phyloP scores from a whole-genome alignment of 495 filamentous ascomycete genomes.

The Lophium mytilinum region DNA sequence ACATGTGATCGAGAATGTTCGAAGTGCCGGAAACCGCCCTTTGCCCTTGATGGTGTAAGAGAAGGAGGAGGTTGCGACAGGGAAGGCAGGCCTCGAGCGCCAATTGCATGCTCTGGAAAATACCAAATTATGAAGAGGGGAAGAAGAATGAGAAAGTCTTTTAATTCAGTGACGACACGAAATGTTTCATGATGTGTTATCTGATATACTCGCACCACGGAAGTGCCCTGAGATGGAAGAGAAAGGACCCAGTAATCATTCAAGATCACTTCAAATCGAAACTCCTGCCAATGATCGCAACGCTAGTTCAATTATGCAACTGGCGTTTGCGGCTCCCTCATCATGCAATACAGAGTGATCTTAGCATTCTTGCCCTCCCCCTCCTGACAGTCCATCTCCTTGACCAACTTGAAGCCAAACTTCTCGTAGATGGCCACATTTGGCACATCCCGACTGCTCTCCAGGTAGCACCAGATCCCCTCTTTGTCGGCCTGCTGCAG shows the following conservation, averaged over 20 bases:
- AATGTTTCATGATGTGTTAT: not conserved
- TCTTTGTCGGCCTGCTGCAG: conserved; percentile 51
- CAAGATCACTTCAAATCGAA: not conserved
- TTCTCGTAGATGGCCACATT: conserved; percentile 59
- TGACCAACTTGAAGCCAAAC: conserved; percentile 54
- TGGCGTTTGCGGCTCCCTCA: conserved; percentile 36
- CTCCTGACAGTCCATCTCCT: conserved; percentile 56
- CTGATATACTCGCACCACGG: not conserved
- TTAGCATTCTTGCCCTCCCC: conserved; percentile 45
- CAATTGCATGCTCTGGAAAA: too few species aligned
- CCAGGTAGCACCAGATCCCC: conserved; percentile 54
- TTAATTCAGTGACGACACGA: not conserved
- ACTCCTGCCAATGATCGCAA: not conserved
- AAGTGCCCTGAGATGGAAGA: too few species aligned
- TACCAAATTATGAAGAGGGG: not conserved
- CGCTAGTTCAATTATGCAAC: not conserved
- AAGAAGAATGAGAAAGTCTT: not conserved
- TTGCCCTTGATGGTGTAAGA: too few species aligned
- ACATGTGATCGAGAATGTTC: too few species aligned
- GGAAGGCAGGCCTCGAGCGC: too few species aligned
- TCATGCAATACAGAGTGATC: conserved; percentile 44
- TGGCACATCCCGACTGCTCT: conserved; percentile 53
- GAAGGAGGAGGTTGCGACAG: too few species aligned
- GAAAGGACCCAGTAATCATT: not conserved
- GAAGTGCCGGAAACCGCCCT: too few species aligned